phyloP scores from a whole-genome alignment of 2,329 filamentous ascomycete species.

The Monilinia aucupariae region DNA sequence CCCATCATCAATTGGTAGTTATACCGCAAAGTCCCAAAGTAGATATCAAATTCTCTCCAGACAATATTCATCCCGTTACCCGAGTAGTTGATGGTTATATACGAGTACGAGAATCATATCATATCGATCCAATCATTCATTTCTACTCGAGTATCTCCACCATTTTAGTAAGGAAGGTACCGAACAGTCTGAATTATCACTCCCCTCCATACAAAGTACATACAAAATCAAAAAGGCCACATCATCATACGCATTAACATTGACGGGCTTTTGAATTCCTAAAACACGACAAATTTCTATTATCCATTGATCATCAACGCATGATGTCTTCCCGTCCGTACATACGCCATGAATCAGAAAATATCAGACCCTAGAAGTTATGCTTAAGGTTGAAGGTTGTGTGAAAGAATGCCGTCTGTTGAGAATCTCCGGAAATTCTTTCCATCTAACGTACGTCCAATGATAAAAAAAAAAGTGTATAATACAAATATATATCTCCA shows the following conservation, averaged over 20 bases:
- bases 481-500: slow-evolving; percentile 17
- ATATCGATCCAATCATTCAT: background rate
- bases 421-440: slow-evolving; percentile 8
- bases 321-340: slow-evolving; percentile 1
- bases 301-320: slow-evolving; percentile 11
- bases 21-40: no score
- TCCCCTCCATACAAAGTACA: background rate
- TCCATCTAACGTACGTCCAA: slow-evolving; percentile 11
- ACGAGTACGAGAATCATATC: no score
- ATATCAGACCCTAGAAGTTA: slow-evolving; percentile 19
- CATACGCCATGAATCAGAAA: slow-evolving; percentile 7
- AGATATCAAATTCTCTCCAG: no score
- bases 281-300: slow-evolving; percentile 11
- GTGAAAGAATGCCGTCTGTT: background rate
- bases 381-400: slow-evolving; percentile 10
- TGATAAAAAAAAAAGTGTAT: slow-evolving; percentile 14
- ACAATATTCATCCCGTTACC: no score
- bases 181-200: background rate
- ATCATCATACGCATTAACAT: background rate
- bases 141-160: background rate
- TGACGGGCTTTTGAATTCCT: background rate
- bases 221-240: background rate
- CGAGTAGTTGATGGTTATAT: no score
- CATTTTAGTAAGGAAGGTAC: background rate
- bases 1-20: background rate